Evolutionary conservation across 2,329 filamentous ascomycete species (phyloP).

Genomic region (Claviceps arundinis): DNA sequence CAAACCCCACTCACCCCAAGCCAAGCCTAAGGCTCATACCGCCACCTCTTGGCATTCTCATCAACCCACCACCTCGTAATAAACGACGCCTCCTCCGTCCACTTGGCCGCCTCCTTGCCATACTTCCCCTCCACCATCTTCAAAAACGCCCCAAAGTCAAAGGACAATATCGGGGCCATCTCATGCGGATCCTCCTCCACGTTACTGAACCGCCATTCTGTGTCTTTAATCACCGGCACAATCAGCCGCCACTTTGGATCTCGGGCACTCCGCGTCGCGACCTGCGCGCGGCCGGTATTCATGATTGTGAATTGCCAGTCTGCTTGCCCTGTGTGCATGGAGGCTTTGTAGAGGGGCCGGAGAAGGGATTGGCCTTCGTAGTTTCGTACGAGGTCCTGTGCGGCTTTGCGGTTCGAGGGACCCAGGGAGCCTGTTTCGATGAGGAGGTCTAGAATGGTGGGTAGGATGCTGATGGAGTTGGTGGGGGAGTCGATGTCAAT

Average conservation of each 20-base stretch:
- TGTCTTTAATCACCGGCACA: conserved; percentile 13
- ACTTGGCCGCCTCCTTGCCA: conserved; percentile 16
- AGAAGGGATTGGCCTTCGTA: conserved; percentile 24
- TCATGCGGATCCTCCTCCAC: conserved; percentile 17
- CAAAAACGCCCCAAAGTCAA: conserved; percentile 12
- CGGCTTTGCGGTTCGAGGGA: conserved; percentile 11
- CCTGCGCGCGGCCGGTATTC: conserved; percentile 14
- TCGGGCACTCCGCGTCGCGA: conserved; percentile 11
- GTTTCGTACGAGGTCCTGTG: conserved; percentile 18
- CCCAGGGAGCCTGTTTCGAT: conserved; percentile 20
- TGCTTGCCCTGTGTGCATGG: conserved; percentile 9
- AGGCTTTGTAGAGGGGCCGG: conserved; percentile 14
- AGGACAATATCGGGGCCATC: conserved; percentile 13
- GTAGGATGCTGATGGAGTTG: conserved; percentile 19
- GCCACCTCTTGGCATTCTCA: conserved; percentile 22
- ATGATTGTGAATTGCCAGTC: conserved; percentile 15
- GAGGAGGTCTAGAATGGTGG: conserved; percentile 22
- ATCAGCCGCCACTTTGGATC: conserved; percentile 12
- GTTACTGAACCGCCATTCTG: conserved; percentile 21
- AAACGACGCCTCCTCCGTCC: conserved; percentile 20
- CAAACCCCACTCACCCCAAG: neutral
- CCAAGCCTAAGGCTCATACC: conserved; percentile 9
- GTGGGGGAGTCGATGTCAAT: conserved; percentile 20
- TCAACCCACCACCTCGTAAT: conserved; percentile 21
- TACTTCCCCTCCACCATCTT: conserved; percentile 10